Evolutionary conservation across 1,284 basidiomycete species (phyloP).

Genomic region (Ustilago sp.): DNA sequence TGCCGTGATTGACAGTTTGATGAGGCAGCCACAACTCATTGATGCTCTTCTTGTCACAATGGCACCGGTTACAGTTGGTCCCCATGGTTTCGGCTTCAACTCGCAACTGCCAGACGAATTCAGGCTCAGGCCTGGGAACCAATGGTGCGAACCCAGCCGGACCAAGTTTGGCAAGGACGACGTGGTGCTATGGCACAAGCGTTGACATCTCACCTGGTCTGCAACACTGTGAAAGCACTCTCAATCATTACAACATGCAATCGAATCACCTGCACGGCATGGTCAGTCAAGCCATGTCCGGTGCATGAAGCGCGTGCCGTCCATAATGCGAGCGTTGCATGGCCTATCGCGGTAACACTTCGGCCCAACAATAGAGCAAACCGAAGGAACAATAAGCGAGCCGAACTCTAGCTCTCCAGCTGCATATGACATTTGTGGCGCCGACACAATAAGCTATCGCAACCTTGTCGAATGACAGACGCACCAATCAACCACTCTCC

Average conservation of each 20-base stretch:
- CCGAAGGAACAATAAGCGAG: too few relatives aligned
- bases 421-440: too few relatives aligned
- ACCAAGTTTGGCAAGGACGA: slow-evolving; percentile 37
- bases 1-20: slow-evolving; percentile 81
- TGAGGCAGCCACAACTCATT: slow-evolving; percentile 34
- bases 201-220: not conserved
- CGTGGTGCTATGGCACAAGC: slow-evolving; percentile 33
- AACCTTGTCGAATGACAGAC: too few relatives aligned
- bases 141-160: slow-evolving; percentile 11
- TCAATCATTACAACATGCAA: too few relatives aligned
- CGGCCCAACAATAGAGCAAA: too few relatives aligned
- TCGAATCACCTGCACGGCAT: not conserved
- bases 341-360: too few relatives aligned
- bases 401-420: too few relatives aligned
- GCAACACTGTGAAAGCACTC: too few relatives aligned
- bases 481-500: too few relatives aligned
- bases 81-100: slow-evolving; percentile 28
- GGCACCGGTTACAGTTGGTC: slow-evolving; percentile 27
- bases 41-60: slow-evolving; percentile 47
- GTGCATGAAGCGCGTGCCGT: not conserved
- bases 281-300: not conserved
- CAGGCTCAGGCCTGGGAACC: not conserved
- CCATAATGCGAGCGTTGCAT: not conserved
- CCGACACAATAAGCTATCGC: too few relatives aligned
- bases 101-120: slow-evolving; percentile 16